These are phyloP conservation scores for Telopea speciosissima DNA, from an alignment of 177 flowering plant genomes.

Conservation along the genomic window DNA sequence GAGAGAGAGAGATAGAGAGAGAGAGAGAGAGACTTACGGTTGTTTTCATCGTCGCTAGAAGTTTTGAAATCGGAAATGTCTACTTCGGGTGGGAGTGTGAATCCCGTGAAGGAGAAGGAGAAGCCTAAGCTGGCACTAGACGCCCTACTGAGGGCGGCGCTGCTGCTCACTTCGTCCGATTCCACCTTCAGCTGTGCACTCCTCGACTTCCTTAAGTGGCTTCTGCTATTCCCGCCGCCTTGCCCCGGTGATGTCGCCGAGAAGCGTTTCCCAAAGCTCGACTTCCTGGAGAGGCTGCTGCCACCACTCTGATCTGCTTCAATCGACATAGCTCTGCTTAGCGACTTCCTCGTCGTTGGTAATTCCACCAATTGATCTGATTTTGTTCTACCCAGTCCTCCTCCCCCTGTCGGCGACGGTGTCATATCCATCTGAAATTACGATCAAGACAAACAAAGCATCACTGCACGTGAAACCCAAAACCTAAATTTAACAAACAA, in stretches of 20 bases:
- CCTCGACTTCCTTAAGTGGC: slow-evolving; percentile 74
- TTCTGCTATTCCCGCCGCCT: slow-evolving; percentile 18
- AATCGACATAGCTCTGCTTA: slow-evolving; percentile 7
- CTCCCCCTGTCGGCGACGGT: slow-evolving; percentile 11
- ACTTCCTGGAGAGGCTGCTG: slow-evolving; percentile 42
- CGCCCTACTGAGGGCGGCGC: slow-evolving; percentile 86
- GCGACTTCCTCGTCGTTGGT: too few species aligned
- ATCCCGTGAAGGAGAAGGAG: slow-evolving; percentile 90
- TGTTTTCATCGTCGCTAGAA: slow-evolving; percentile 63
- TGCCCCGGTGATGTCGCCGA: slow-evolving; percentile 57
- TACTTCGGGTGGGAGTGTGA: slow-evolving; percentile 70
- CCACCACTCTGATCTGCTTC: slow-evolving; percentile 16
- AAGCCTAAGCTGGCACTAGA: slow-evolving; percentile 93
- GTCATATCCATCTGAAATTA: slow-evolving; percentile 23
- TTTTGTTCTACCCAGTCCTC: slow-evolving; percentile 41
- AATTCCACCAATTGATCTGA: slow-evolving; percentile 62
- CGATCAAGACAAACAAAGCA: too few species aligned
- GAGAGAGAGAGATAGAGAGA: too few species aligned
- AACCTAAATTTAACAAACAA: too few species aligned
- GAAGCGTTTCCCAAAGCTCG: slow-evolving; percentile 45
- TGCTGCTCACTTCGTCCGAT: slow-evolving; percentile 46
- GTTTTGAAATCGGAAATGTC: slow-evolving; percentile 59
- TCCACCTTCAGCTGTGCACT: slow-evolving; percentile 83
- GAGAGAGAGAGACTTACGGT: slow-evolving; percentile 33
- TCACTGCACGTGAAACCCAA: too few species aligned